These are phyloP conservation scores for Oenanthe sinensis DNA, from an alignment of 129 eudicot genomes.

Conservation along the genomic window DNA sequence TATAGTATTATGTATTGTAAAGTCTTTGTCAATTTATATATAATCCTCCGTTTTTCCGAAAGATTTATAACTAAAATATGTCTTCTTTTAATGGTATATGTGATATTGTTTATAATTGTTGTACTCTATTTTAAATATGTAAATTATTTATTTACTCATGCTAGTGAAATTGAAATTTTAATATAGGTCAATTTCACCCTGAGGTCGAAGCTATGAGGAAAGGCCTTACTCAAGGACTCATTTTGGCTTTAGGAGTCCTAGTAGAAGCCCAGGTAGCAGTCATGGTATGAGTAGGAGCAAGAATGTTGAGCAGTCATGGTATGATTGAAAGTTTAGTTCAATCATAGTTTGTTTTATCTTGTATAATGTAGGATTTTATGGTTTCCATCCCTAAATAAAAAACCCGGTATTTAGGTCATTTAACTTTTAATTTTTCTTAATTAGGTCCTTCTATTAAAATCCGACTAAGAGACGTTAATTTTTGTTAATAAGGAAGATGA, in stretches of 20 bases:
- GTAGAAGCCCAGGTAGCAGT: slow-evolving; percentile 25
- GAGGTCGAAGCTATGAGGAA: slow-evolving; percentile 30
- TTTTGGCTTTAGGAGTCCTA: slow-evolving; percentile 41
- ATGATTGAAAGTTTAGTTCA: no score
- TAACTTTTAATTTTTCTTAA: no score
- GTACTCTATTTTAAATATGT: background rate
- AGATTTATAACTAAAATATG: no score
- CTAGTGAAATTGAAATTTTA: background rate
- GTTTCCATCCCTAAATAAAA: no score
- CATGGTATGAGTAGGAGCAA: background rate
- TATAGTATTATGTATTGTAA: no score
- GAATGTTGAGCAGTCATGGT: no score
- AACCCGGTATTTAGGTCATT: no score
- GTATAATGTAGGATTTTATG: no score
- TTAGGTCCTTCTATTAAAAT: no score
- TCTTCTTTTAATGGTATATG: background rate
- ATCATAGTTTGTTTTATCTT: no score
- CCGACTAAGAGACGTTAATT: no score
- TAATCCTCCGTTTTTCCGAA: background rate
- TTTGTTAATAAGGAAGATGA: no score
- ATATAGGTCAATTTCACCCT: slow-evolving; percentile 57
- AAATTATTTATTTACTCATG: background rate
- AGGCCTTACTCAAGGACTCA: slow-evolving; percentile 47
- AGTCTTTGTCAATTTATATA: background rate
- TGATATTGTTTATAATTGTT: background rate